Evolutionary conservation across 345 rosid genomes (phyloP), one percentile per base, ranked within the genome.

Genomic region (Psidium guajava): DNA sequence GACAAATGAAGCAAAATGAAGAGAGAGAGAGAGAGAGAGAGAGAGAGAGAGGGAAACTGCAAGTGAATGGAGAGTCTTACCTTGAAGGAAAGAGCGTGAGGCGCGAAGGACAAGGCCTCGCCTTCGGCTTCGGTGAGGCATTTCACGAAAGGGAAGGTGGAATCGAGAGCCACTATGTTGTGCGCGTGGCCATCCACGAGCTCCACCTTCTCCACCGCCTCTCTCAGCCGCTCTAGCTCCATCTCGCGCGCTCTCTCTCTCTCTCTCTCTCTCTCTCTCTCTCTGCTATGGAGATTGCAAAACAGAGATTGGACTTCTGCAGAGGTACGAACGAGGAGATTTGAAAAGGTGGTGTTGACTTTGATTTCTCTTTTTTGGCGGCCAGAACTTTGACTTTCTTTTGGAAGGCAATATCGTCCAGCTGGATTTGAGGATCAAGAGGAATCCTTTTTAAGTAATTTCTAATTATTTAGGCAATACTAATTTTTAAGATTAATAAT

Each of bases 121-220:
- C 95, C 98, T 61, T 89, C 11, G 83, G 98, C 98, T 88, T 97
- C 98, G 1, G 99, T 83, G 88, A 95, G 90, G 87, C 91, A 91
- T 84, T 85, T 89, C 92, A 87, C 85, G 91, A 97, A 96, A 47
- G 95, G 89, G n/a, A 95, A 93, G 53, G 94, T 84, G 12, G 99
- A 95, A 82, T 97, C 93, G 15, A 95, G 87, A 27, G 97, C 81
- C 25, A 95, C 98, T 53, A 95, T 83, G 89, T 94, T 97, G 92
- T 96, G 98, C 3, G 93, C 96, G 86, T 97, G 99, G 82, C 85
- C 96, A 84, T 97, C 98, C 32, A 97, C 95, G 18, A 96, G 84
- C 87, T 91, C 91, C 27, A 87, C 57, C 75, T 86, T 88, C 87
- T 96, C 94, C 82, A 96, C 92, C 6, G 90, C 91, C 75, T 91